phyloP scores from a whole-genome alignment of 1,284 basidiomycete species.

The Moesziomyces aphidis region DNA sequence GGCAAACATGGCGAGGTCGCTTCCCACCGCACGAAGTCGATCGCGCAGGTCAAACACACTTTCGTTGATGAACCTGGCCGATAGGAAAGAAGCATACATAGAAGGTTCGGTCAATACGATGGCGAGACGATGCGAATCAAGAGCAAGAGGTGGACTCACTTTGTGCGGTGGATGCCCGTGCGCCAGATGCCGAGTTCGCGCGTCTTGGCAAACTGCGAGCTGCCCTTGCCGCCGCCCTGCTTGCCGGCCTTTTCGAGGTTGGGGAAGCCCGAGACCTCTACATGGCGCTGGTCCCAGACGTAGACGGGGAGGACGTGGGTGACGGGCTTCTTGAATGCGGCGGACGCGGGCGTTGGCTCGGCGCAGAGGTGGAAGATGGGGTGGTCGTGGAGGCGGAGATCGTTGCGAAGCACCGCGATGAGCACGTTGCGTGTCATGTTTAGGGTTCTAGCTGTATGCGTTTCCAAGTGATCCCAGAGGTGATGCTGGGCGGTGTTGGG shows the following conservation, averaged over 20 bases:
- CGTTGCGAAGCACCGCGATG: slow-evolving; percentile 54
- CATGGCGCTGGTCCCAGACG: slow-evolving; percentile 53
- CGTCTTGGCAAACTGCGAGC: slow-evolving; percentile 44
- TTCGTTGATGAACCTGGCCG: slow-evolving; percentile 53
- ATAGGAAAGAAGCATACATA: too few relatives aligned
- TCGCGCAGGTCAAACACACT: slow-evolving; percentile 55
- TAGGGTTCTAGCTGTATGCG: too few relatives aligned
- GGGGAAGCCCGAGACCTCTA: slow-evolving; percentile 56
- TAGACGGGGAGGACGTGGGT: slow-evolving; percentile 62
- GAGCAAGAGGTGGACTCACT: slow-evolving; percentile 18
- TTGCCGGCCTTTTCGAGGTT: slow-evolving; percentile 32
- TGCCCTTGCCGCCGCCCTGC: slow-evolving; percentile 19
- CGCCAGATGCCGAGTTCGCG: slow-evolving; percentile 51
- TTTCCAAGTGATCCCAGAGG: too few relatives aligned
- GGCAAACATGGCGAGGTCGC: slow-evolving; percentile 55
- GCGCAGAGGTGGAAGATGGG: slow-evolving; percentile 55
- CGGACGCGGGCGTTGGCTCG: slow-evolving; percentile 29
- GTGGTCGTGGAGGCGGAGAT: slow-evolving; percentile 60
- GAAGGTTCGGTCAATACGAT: not conserved
- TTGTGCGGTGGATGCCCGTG: slow-evolving; percentile 46
- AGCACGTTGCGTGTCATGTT: slow-evolving; percentile 46
- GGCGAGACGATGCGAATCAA: not conserved
- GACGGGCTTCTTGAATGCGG: slow-evolving; percentile 39
- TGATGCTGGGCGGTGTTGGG: not conserved
- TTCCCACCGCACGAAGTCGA: slow-evolving; percentile 30